phyloP scores from a whole-genome alignment of 1,284 basidiomycete genomes.

The Rhodofomes roseus region DNA sequence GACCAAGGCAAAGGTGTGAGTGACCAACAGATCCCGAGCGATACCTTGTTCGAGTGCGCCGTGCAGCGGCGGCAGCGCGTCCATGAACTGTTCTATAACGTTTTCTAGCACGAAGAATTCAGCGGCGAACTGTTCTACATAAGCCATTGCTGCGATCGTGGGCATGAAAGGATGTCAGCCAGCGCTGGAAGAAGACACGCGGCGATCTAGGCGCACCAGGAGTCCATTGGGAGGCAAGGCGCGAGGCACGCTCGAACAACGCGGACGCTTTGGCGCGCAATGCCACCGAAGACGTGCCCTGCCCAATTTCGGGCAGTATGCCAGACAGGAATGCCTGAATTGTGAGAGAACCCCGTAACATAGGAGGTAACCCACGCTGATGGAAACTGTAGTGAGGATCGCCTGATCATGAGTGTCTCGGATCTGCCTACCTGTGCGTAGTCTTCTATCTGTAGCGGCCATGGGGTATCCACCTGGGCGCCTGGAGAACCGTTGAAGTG shows the following conservation, averaged over 20 bases:
- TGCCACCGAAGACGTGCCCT: slow-evolving; percentile 21
- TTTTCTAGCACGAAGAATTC: slow-evolving; percentile 19
- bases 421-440: slow-evolving; percentile 25
- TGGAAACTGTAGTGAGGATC: background rate
- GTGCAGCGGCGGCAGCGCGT: slow-evolving; percentile 16
- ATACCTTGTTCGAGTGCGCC: slow-evolving; percentile 11
- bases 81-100: slow-evolving; percentile 22
- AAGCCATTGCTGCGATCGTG: slow-evolving; percentile 8
- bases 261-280: slow-evolving; percentile 36
- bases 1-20: slow-evolving; percentile 21
- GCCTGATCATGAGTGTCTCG: background rate
- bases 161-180: background rate
- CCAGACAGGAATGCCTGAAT: slow-evolving; percentile 26
- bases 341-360: slow-evolving; percentile 18
- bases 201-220: slow-evolving; percentile 12
- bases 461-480: slow-evolving; percentile 35
- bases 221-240: slow-evolving; percentile 22
- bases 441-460: slow-evolving; percentile 35
- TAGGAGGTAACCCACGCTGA: slow-evolving; percentile 16
- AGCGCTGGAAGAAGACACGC: background rate
- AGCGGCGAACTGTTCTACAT: slow-evolving; percentile 18
- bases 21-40: slow-evolving; percentile 19
- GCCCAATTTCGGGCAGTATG: slow-evolving; percentile 9
- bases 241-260: slow-evolving; percentile 33
- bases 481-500: slow-evolving; percentile 26